Evolutionary conservation across 805 yeast genomes (phyloP).

Genomic region (Torulaspora maleeae): DNA sequence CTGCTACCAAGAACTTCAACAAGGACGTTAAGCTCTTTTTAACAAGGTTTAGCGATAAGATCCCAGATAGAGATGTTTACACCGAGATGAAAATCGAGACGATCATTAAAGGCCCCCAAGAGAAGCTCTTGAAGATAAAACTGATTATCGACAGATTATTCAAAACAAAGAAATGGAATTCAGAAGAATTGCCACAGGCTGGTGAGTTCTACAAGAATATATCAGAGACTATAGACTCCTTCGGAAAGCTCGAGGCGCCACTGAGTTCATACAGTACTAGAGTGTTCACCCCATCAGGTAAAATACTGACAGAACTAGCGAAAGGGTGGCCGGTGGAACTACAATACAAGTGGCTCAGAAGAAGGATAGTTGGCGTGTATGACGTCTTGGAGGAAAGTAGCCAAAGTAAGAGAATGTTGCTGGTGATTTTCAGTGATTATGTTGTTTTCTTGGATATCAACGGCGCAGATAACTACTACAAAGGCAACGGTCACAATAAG

Average conservation of each 20-base stretch:
- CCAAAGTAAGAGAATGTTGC: conserved; percentile 44
- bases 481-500: conserved; percentile 20
- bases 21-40: conserved; percentile 43
- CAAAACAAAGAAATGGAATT: conserved; percentile 45
- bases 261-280: conserved; percentile 52
- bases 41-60: conserved; percentile 31
- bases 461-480: conserved; percentile 38
- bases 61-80: conserved; percentile 35
- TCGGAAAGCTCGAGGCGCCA: conserved; percentile 51
- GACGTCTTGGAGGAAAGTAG: conserved; percentile 41
- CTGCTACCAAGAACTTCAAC: conserved; percentile 70
- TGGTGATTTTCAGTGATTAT: conserved; percentile 78
- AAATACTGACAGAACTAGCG: conserved; percentile 77
- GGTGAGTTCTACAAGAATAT: conserved; percentile 48
- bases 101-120: conserved; percentile 57
- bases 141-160: conserved; percentile 60
- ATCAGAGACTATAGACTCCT: conserved; percentile 69
- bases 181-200: conserved; percentile 26
- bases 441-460: conserved; percentile 57
- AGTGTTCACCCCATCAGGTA: conserved; percentile 88
- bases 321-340: conserved; percentile 82
- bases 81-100: conserved; percentile 53
- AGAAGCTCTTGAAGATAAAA: conserved; percentile 68
- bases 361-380: conserved; percentile 77
- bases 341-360: conserved; percentile 81